Evolutionary conservation across 2,329 filamentous ascomycete genomes (phyloP).

Genomic region (Sporothrix phasma): DNA sequence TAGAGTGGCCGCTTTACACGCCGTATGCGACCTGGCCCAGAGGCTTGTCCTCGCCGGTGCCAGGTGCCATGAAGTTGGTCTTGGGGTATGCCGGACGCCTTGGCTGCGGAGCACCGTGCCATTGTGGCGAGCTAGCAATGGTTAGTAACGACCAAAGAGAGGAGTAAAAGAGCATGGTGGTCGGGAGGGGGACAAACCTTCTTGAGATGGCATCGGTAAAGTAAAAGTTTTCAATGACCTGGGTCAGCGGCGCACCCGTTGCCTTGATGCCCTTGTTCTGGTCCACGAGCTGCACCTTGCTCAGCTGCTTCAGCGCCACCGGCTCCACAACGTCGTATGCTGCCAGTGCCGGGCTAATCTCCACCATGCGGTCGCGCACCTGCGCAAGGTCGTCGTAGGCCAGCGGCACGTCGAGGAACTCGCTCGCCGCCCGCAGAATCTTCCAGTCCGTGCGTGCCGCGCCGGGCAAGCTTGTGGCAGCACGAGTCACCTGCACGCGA

Average conservation of each 20-base stretch:
- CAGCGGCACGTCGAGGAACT: slow-evolving; percentile 78
- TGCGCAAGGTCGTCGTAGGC: slow-evolving; percentile 88
- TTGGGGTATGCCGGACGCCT: slow-evolving; percentile 70
- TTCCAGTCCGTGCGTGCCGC: slow-evolving; percentile 97
- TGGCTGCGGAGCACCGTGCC: slow-evolving; percentile 92
- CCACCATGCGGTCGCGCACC: slow-evolving; percentile 84
- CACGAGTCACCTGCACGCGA: slow-evolving; percentile 85
- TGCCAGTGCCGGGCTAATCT: slow-evolving; percentile 83
- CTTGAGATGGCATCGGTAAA: slow-evolving; percentile 95
- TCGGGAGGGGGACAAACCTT: slow-evolving; percentile 52
- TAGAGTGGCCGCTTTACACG: slow-evolving; percentile 29
- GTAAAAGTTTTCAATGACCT: slow-evolving; percentile 91
- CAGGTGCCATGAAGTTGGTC: slow-evolving; percentile 70
- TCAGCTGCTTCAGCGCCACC: slow-evolving; percentile 60
- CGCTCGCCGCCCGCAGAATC: slow-evolving; percentile 85
- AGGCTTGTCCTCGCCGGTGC: slow-evolving; percentile 52
- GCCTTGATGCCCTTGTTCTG: slow-evolving; percentile 81
- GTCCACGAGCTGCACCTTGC: slow-evolving; percentile 91
- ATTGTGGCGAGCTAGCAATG: slow-evolving; percentile 81
- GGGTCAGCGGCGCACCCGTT: slow-evolving; percentile 66
- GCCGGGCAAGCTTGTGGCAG: slow-evolving; percentile 79
- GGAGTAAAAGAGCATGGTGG: slow-evolving; percentile 10
- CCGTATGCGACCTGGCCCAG: slow-evolving; percentile 53
- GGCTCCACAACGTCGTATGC: slow-evolving; percentile 88
- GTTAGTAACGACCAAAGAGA: slow-evolving; percentile 12